These are phyloP conservation scores for Fusarium pseudoanthophilum DNA, from an alignment of 2,329 filamentous ascomycete species.

Conservation along the genomic window DNA sequence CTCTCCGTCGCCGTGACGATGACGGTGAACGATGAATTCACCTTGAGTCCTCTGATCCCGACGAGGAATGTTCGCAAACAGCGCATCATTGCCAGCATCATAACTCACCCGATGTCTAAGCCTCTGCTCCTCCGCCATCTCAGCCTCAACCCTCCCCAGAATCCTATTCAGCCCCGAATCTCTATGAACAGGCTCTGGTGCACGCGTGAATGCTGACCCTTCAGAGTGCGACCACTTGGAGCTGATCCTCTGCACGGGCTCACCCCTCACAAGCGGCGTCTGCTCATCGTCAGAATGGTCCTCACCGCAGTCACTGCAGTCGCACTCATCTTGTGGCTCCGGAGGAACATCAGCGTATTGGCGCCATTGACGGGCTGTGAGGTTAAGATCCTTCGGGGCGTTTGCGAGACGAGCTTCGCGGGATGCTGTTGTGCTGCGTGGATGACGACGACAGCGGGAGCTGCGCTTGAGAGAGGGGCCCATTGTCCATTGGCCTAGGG, in stretches of 20 bases:
- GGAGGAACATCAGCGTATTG: slow-evolving; percentile 4
- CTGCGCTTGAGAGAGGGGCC: not conserved
- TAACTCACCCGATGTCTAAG: slow-evolving; percentile 22
- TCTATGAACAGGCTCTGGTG: not conserved
- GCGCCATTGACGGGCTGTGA: slow-evolving; percentile 12
- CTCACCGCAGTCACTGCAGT: not conserved
- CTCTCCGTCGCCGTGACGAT: not conserved
- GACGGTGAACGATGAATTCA: slow-evolving; percentile 24
- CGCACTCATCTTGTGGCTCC: not conserved
- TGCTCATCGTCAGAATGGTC: not conserved
- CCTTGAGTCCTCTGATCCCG: slow-evolving; percentile 8
- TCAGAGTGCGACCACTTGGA: slow-evolving; percentile 22
- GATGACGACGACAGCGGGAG: not conserved
- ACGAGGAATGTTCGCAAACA: slow-evolving; percentile 33
- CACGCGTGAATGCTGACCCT: slow-evolving; percentile 1
- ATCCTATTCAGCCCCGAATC: not conserved
- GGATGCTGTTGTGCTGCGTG: not conserved
- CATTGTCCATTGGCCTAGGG: slow-evolving; percentile 15
- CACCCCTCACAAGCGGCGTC: not conserved
- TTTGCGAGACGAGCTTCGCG: slow-evolving; percentile 9
- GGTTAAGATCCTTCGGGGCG: slow-evolving; percentile 1
- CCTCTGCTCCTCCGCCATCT: not conserved
- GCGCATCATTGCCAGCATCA: slow-evolving; percentile 22
- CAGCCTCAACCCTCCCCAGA: not conserved
- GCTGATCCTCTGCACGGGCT: not conserved